Conservation (phyloP, 805 yeast genomes). For the Candida oleophila region DNA sequence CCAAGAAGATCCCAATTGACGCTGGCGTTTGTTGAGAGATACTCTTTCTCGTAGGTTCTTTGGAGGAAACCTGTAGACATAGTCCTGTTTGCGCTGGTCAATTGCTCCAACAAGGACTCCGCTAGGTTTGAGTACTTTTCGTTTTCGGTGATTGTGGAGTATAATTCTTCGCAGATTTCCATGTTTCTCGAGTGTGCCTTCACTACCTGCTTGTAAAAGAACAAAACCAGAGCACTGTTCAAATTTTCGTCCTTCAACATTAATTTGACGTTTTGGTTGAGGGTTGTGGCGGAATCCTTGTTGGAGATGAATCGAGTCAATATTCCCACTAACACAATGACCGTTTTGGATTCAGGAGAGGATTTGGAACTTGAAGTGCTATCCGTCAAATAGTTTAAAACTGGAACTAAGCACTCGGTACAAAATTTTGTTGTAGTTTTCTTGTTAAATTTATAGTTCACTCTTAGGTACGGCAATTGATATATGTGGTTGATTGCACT, state of each 20-base stretch:
- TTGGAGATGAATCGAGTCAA: constrained; percentile 13
- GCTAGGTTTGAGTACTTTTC: constrained; percentile 37
- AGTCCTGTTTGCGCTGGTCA: constrained; percentile 52
- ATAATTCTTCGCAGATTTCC: constrained; percentile 47
- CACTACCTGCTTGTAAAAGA: constrained; percentile 27
- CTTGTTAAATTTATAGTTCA: constrained; percentile 26
- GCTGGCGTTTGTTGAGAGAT: constrained; percentile 7
- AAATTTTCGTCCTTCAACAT: constrained; percentile 17
- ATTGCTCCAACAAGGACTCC: constrained; percentile 41
- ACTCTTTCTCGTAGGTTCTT: constrained; percentile 33
- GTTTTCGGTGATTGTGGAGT: constrained; percentile 33
- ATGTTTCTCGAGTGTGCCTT: constrained; percentile 33
- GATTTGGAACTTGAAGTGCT: too few relatives aligned
- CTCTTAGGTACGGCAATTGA: constrained; percentile 20
- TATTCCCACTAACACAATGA: background rate
- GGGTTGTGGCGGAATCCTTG: constrained; percentile 11
- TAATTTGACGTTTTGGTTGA: constrained; percentile 28
- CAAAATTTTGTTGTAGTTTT: constrained; percentile 28
- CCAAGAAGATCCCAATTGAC: constrained; percentile 48
- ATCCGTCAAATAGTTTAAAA: background rate
- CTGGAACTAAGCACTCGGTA: constrained; percentile 16
- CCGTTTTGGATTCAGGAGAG: too few relatives aligned
- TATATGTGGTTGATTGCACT: constrained; percentile 20
- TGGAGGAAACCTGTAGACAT: constrained; percentile 53
- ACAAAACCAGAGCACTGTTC: constrained; percentile 10